phyloP scores from a whole-genome alignment of 2,329 filamentous ascomycete species.

The Endoconidiophora laricicola region DNA sequence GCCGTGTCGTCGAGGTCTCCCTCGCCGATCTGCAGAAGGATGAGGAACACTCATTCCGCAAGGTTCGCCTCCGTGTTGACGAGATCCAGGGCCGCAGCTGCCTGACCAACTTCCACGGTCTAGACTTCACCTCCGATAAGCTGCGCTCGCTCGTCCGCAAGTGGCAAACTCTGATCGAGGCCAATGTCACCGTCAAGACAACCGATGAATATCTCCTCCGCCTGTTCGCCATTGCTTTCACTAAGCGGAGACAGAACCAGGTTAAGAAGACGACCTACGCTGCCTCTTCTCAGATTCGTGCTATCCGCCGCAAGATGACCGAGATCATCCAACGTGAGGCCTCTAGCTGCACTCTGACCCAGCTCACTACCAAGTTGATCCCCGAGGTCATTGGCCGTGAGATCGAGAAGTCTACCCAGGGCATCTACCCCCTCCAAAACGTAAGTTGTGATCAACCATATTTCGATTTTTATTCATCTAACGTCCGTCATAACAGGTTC shows the following conservation, averaged over 20 bases:
- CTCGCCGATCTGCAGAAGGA: slow-evolving; percentile 99
- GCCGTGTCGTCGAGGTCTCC: slow-evolving; percentile 96
- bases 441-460: slow-evolving; percentile 34
- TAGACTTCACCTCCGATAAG: slow-evolving; percentile 99
- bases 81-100: slow-evolving; percentile 99
- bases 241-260: slow-evolving; percentile 97
- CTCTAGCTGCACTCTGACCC: slow-evolving; percentile 78
- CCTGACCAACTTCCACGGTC: slow-evolving; percentile 99
- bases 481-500: slow-evolving; percentile 46
- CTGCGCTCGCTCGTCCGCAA: slow-evolving; percentile 97
- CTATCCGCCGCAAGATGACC: slow-evolving; percentile 98
- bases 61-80: slow-evolving; percentile 96
- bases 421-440: slow-evolving; percentile 99
- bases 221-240: slow-evolving; percentile 98
- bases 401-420: slow-evolving; percentile 98
- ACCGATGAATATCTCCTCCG: slow-evolving; percentile 99
- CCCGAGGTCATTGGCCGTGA: slow-evolving; percentile 98
- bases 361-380: slow-evolving; percentile 97
- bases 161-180: slow-evolving; percentile 98
- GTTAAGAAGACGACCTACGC: slow-evolving; percentile 99
- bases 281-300: slow-evolving; percentile 87
- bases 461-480: neutral
- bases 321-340: slow-evolving; percentile 98
- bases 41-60: slow-evolving; percentile 99
- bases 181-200: slow-evolving; percentile 99